Evolutionary conservation across 352 stramenopile genomes (phyloP), one percentile per base, ranked within the genome.

Genomic region (Phytophthora cryptogea): DNA sequence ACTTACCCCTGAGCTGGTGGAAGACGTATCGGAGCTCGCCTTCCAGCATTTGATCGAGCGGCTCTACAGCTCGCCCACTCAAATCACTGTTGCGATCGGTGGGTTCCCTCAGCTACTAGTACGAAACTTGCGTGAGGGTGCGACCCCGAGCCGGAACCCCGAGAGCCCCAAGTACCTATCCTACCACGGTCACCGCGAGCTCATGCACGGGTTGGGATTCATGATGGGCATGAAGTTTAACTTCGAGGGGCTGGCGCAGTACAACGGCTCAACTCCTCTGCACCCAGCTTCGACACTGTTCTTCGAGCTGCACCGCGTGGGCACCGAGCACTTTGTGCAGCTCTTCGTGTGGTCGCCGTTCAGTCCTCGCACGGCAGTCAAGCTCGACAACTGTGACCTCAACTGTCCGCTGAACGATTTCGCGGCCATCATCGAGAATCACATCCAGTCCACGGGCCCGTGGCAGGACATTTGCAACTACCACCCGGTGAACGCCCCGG

Each of bases 161-260:
- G 53, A 72, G 16, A 58, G 66, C 6, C 81, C 72, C 52, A 92
- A 89, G 63, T 93, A 90, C 67, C 76, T 81, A 36, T 91, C 81
- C 27, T 93, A 87, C 56, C 84, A 94, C 58, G 76, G 84, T 37
- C 84, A 94, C 44, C 82, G 84, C 40, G 84, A 94, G 54, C 72
- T 94, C 17, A 80, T 94, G 45, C 82, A 93, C 43, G 84, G 82
- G 1, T 58, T 94, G 14, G 84, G 84, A 5, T 87, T 87, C 49
- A 84, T 94, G 76, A 71, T 94, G 53, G 84, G 84, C 41, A 85
- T 87, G 77, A 83, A 86, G 31, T 91, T 88, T 54, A 73, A 93
- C 52, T 93, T 93, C 44, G 72, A 83, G 4, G 73, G 70, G 2
- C 57, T 86, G 9, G 68, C 77, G 13, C 56, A 75, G 23, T 90